Conservation (phyloP, 2,329 filamentous ascomycete genomes). For the Neonectria coccinea region DNA sequence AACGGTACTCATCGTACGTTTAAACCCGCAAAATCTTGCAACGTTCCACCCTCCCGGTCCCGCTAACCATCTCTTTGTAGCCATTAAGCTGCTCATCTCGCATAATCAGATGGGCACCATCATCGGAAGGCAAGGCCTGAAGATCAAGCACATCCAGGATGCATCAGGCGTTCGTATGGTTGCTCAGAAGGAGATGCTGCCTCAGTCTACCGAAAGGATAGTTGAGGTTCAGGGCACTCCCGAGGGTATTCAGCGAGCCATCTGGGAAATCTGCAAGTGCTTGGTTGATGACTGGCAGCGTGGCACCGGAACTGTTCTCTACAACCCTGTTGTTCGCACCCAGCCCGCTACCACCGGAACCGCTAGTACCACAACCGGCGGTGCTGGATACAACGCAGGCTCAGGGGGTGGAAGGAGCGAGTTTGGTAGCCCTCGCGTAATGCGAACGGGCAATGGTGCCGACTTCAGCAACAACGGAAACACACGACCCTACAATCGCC, state of each 20-base stretch:
- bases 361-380: conserved; percentile 54
- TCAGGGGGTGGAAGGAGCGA: conserved; percentile 59
- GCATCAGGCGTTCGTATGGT: conserved; percentile 98
- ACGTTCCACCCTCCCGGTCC: neutral
- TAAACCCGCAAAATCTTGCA: neutral
- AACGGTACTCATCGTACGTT: conserved; percentile 91
- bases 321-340: conserved; percentile 94
- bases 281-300: conserved; percentile 98
- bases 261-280: conserved; percentile 99
- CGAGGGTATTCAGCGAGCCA: conserved; percentile 92
- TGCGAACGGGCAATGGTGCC: conserved; percentile 95
- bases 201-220: conserved; percentile 97
- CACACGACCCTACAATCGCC: conserved; percentile 76
- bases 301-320: conserved; percentile 95
- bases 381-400: conserved; percentile 53
- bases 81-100: conserved; percentile 96
- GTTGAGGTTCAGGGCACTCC: conserved; percentile 97
- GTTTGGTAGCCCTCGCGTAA: conserved; percentile 77
- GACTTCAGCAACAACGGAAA: conserved; percentile 93
- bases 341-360: conserved; percentile 66
- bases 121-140: conserved; percentile 94
- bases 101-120: conserved; percentile 99
- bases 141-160: conserved; percentile 99
- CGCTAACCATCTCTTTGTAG: conserved; percentile 59
- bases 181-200: conserved; percentile 99